Evolutionary conservation across 345 rosid species (phyloP), one percentile per base, ranked within the genome.

Genomic region (Sisymbrium irio): DNA sequence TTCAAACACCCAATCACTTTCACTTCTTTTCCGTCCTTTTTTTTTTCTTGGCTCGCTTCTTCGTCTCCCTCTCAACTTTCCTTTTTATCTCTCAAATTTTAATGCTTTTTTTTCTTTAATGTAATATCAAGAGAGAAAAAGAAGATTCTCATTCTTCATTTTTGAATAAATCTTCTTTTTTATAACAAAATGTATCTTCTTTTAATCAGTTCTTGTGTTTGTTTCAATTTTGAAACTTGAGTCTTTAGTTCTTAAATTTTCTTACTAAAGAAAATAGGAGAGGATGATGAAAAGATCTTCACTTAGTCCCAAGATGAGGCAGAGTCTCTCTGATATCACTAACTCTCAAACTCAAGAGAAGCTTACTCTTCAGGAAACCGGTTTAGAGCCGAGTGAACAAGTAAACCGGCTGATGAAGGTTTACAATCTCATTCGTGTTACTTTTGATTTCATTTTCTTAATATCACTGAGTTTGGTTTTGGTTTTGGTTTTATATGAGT

Each of bases 251-350:
- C 10, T 25, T 7, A 1, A 9, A 12, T 45, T 30, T 1, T 30
- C 2, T 32, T 35, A 20, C 9, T 14, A 28, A 27, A 9, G 3
- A 2, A 27, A 37, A 39, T 6, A 39, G 4, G 72, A 67, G 64
- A 82, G 63, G 72, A 72, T 78, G 71, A 80, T 75, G 15, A 86
- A 82, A 77, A 82, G 77, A 76, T 79, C 85, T 37, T 83, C 90
- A 32, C 77, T 85, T 49, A 83, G 91, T 40, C 65, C 65, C 68
- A 79, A 81, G 62, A 70, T 78, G 76, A 84, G 88, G 66, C 84
- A 55, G 65, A 77, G 84, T 30, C 85, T 88, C 8, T 83, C 91
- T 71, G 90, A 90, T 50, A 86, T 90, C 37, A 86, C 96, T 19
- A 90, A 88, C 72, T 66, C 76, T 30, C 89, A 81, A 67, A 25